A percentile compares a stretch with the other conserved stretches of the same genome.
Evolutionary conservation across 2,329 filamentous ascomycete species (phyloP).

Genomic region (Aureobasidium pullulans): DNA sequence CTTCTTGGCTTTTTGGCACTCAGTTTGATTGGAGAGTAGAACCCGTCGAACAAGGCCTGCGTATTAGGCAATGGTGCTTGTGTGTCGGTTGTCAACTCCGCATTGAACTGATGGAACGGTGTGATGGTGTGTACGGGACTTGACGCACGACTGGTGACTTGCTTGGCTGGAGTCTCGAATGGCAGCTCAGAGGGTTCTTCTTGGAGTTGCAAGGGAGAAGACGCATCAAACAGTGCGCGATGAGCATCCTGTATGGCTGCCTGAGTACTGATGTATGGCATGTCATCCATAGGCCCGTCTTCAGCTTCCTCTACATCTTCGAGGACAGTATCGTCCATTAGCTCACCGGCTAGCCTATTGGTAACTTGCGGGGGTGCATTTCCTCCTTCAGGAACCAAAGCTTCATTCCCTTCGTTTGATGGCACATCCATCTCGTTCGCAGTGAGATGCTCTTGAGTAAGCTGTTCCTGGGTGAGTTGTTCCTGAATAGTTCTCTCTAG

Average conservation of each 20-base stretch:
- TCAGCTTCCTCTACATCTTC: neutral
- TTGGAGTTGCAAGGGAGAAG: constrained; percentile 8
- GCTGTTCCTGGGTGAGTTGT: no score
- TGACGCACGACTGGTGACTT: constrained; percentile 30
- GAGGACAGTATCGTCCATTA: neutral
- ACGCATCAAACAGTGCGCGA: constrained; percentile 14
- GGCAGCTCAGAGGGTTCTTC: constrained; percentile 16
- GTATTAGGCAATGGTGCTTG: constrained; percentile 31
- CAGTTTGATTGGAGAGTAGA: constrained; percentile 15
- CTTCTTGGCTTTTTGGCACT: neutral
- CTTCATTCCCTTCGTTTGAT: neutral
- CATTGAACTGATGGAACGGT: constrained; percentile 17
- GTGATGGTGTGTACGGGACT: constrained; percentile 23
- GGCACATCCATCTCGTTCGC: neutral
- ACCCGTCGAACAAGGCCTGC: constrained; percentile 37
- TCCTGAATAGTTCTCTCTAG: no score
- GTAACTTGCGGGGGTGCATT: no score
- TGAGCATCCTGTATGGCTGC: constrained; percentile 17
- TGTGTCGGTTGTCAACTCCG: constrained; percentile 18
- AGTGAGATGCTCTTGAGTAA: no score
- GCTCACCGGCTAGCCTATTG: neutral
- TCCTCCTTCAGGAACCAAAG: neutral
- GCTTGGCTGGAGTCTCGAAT: constrained; percentile 20
- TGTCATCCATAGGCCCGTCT: constrained; percentile 13
- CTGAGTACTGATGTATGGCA: constrained; percentile 25